Base-by-base conservation (phyloP, 1,284 basidiomycete species). In the Sanghuangporus baumii region DNA sequence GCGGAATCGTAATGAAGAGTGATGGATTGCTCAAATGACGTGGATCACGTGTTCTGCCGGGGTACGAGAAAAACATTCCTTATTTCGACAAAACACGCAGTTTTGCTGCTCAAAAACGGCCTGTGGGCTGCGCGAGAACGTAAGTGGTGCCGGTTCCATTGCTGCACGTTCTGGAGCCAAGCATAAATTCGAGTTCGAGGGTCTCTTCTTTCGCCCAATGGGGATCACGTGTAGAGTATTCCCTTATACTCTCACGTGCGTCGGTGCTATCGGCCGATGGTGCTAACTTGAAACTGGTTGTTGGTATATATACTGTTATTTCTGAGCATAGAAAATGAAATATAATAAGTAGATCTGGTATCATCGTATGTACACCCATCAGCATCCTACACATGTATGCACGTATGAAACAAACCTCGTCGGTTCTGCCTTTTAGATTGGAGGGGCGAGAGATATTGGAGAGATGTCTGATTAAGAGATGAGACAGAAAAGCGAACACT, bases 291-390 rank as follows among this genome's bases (percentile, higher is more conserved):
- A 23, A 23, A 23, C 1, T 23, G 2, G 23, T 1, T 1, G 23
- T 23, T 23, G 23, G 23, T 23, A 23, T 23, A n/a, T n/a, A n/a
- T n/a, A 23, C 23, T 23, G 23, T 23, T 2, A 23, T 23, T 23
- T 23, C 23, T 23, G 23, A 23, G 23, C 23, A 50, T 11, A 50
- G 47, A 18, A 26, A 50, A 50, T 16, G 18, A 20, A n/a, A 50
- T 50, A 50, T 26, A n/a, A 50, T 50, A 50, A 50, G 11, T 26
- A 40, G 16, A 20, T 20, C 23, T n/a, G 54, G 54, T 55, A 57
- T 57, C 56, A 18, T 47, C 31, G 26, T 57, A 57, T 57, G 56
- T 57, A 57, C 56, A 47, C 56, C 14, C 51, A 23, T 11, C 40
- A 43, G 14, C 9, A 20, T n/a, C 56, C 56, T 57, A 57, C 56